phyloP scores from a whole-genome alignment of 305 asterid genomes.

The Solanum hybrid region DNA sequence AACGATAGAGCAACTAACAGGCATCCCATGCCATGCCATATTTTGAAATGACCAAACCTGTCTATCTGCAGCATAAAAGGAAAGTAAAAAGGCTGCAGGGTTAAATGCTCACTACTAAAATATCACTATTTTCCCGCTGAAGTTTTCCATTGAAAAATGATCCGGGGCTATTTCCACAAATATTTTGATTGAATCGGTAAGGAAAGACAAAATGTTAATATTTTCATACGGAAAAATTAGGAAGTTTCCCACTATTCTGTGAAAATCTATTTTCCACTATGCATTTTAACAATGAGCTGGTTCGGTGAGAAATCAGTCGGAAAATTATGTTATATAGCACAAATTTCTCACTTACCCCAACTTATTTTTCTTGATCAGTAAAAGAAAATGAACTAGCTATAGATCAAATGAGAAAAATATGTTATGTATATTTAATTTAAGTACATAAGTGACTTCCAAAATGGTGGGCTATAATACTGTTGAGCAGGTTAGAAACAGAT shows the following conservation, averaged over 20 bases:
- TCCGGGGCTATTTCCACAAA: no score
- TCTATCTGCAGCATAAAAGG: background rate
- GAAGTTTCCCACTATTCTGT: no score
- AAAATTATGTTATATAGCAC: background rate
- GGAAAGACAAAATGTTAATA: background rate
- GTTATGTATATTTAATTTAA: background rate
- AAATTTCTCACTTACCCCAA: background rate
- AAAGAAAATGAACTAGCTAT: background rate
- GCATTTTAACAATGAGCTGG: background rate
- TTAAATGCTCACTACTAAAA: background rate
- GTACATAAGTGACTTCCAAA: background rate
- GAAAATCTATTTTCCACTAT: no score
- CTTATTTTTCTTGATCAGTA: background rate
- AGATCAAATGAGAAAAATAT: background rate
- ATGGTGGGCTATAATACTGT: background rate
- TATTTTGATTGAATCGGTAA: background rate
- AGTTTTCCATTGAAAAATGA: no score
- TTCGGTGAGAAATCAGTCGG: background rate
- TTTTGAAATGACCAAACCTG: slow-evolving; percentile 8
- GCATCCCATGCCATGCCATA: slow-evolving; percentile 9
- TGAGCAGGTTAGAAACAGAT: background rate
- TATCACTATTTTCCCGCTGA: background rate
- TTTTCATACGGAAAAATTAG: background rate
- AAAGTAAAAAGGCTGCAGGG: background rate
- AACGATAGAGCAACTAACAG: slow-evolving; percentile 5